phyloP scores from a whole-genome alignment of 2,329 filamentous ascomycete genomes.

The Aspergillus sp. region DNA sequence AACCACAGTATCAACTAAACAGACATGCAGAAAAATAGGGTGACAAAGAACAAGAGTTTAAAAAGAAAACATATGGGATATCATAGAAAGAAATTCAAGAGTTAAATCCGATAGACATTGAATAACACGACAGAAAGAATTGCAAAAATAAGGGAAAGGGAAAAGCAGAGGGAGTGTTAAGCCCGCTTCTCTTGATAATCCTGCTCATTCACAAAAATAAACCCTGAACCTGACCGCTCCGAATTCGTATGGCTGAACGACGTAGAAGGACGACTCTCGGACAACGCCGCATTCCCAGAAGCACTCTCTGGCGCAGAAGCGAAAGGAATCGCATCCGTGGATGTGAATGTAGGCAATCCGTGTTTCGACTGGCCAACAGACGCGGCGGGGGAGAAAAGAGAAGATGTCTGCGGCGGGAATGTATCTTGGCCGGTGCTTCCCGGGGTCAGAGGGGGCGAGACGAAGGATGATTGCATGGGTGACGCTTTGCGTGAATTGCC shows the following conservation, averaged over 20 bases:
- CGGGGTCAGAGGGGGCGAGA: conserved; percentile 20
- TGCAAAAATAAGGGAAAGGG: background rate
- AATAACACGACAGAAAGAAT: background rate
- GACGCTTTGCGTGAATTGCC: background rate
- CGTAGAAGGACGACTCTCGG: background rate
- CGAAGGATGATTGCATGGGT: conserved; percentile 1
- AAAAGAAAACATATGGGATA: background rate
- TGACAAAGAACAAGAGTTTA: background rate
- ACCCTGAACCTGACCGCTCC: background rate
- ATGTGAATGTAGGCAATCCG: conserved; percentile 44
- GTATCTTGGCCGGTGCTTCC: conserved; percentile 4
- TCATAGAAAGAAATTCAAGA: background rate
- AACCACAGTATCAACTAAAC: background rate
- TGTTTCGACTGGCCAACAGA: conserved; percentile 29
- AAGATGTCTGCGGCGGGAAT: conserved; percentile 10
- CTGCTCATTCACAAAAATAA: background rate
- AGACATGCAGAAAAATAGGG: background rate
- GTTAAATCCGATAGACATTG: background rate
- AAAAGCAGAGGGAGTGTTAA: background rate
- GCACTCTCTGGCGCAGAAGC: conserved; percentile 10
- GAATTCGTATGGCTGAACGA: background rate
- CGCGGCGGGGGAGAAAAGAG: conserved; percentile 22
- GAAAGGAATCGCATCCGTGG: conserved; percentile 39
- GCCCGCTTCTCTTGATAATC: background rate
- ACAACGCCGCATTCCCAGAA: background rate